Percentiles rank a stretch among this genome's conserved stretches.
phyloP scores from a whole-genome alignment of 768 basidiomycete genomes.

The Russula earlei region DNA sequence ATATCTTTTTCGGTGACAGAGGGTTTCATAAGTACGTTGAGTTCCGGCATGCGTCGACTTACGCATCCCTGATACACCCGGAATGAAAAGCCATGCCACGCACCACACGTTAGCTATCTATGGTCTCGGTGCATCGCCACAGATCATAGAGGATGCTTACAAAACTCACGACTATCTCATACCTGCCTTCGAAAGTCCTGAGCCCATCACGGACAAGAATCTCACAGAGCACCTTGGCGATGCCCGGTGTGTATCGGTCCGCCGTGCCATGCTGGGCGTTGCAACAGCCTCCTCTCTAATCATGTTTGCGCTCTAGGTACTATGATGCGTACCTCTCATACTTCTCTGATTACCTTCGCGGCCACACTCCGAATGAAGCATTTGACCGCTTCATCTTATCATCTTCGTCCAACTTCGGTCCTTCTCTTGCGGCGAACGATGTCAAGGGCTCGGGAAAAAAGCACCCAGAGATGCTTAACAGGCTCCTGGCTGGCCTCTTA shows the following conservation, averaged over 20 bases:
- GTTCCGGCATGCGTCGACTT: not conserved
- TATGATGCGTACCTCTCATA: conserved; percentile 51
- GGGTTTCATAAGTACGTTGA: conserved; percentile 27
- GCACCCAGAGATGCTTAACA: conserved; percentile 47
- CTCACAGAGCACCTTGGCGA: conserved; percentile 50
- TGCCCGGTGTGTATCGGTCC: conserved; percentile 32
- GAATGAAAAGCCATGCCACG: conserved; percentile 39
- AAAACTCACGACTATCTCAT: conserved; percentile 32
- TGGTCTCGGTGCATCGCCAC: conserved; percentile 43
- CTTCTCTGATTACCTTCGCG: conserved; percentile 35
- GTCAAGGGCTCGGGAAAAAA: conserved; percentile 16
- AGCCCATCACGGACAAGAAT: conserved; percentile 37
- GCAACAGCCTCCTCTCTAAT: not conserved
- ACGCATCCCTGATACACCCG: not conserved
- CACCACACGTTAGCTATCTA: conserved; percentile 54
- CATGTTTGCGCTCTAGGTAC: conserved; percentile 33
- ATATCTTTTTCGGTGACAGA: conserved; percentile 42
- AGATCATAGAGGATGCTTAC: conserved; percentile 36
- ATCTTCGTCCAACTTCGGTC: conserved; percentile 36
- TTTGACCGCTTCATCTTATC: conserved; percentile 62
- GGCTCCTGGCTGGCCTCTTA: conserved; percentile 45
- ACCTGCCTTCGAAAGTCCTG: conserved; percentile 36
- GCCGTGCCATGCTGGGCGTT: not conserved
- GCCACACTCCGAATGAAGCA: conserved; percentile 34
- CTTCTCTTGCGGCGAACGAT: conserved; percentile 18